A percentile compares a stretch with the other conserved stretches of the same genome.
Conservation (phyloP, 345 rosid genomes). For the Populus simonii region DNA sequence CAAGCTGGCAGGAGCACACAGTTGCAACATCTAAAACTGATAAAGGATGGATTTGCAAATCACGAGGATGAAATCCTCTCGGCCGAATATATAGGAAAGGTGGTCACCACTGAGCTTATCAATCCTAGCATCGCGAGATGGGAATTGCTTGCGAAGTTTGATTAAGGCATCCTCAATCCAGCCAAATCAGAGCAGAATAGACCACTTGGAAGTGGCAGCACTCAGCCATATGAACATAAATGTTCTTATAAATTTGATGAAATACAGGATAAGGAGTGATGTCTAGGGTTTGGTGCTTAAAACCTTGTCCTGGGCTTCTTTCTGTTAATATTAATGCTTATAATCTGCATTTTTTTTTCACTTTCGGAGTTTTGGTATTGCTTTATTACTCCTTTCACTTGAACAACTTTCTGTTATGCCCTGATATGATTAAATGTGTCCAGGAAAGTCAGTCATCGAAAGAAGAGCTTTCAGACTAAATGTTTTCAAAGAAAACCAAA, state of each 20-base stretch:
- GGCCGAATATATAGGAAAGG: conserved; percentile 26
- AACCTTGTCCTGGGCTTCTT: background rate
- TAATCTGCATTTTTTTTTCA: background rate
- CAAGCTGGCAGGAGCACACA: conserved; percentile 29
- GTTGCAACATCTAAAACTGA: conserved; percentile 29
- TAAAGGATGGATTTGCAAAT: conserved; percentile 43
- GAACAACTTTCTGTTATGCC: background rate
- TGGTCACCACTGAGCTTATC: conserved; percentile 20
- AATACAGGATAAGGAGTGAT: conserved; percentile 15
- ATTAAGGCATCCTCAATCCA: background rate
- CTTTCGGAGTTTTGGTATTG: background rate
- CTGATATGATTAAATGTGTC: background rate
- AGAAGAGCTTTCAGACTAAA: background rate
- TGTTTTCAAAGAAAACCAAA: background rate
- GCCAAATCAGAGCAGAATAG: background rate
- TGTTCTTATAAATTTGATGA: background rate
- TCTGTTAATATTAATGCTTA: background rate
- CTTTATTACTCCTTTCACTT: background rate
- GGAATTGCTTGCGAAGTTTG: conserved; percentile 15
- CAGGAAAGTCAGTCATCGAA: background rate
- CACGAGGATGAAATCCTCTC: conserved; percentile 26
- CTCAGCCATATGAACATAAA: background rate
- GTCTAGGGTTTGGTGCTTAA: background rate
- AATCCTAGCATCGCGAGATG: conserved; percentile 24
- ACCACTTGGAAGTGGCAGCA: background rate